Percentiles rank a stretch among this genome's conserved stretches.
Evolutionary conservation across 257 asterid species (phyloP).

Genomic region (Osmanthus fragrans): DNA sequence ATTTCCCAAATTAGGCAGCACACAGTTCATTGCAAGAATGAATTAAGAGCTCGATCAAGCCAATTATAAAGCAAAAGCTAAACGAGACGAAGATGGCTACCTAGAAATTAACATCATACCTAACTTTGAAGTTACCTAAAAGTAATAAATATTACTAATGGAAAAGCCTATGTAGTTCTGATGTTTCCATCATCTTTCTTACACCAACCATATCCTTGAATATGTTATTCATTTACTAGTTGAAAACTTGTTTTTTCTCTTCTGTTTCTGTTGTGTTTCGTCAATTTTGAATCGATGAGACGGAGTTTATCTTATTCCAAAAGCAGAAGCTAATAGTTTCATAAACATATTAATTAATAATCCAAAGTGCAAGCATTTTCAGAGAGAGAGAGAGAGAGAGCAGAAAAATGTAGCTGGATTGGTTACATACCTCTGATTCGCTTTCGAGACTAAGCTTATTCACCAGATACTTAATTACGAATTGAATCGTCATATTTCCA

Average conservation of each 20-base stretch:
- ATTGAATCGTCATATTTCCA: conserved; percentile 75
- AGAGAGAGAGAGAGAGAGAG: neutral
- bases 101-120: conserved; percentile 56
- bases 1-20: conserved; percentile 3
- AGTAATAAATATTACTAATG: conserved; percentile 9
- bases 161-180: conserved; percentile 45
- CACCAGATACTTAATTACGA: conserved; percentile 81
- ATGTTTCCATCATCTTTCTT: conserved; percentile 52
- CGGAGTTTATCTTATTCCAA: neutral
- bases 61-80: conserved; percentile 29
- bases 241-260: neutral
- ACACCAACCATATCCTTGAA: conserved; percentile 38
- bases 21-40: neutral
- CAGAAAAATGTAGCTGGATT: neutral
- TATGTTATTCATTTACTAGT: neutral
- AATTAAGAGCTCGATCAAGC: conserved; percentile 30
- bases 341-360: neutral
- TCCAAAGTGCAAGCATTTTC: neutral
- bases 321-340: neutral
- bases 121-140: conserved; percentile 52
- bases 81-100: conserved; percentile 20
- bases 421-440: conserved; percentile 83
- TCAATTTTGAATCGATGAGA: neutral
- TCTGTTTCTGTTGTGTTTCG: neutral
- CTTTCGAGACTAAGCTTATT: conserved; percentile 74